phyloP scores from a whole-genome alignment of 192 early-diverging fungal species.

The Rhizoclosmatium globosum region DNA sequence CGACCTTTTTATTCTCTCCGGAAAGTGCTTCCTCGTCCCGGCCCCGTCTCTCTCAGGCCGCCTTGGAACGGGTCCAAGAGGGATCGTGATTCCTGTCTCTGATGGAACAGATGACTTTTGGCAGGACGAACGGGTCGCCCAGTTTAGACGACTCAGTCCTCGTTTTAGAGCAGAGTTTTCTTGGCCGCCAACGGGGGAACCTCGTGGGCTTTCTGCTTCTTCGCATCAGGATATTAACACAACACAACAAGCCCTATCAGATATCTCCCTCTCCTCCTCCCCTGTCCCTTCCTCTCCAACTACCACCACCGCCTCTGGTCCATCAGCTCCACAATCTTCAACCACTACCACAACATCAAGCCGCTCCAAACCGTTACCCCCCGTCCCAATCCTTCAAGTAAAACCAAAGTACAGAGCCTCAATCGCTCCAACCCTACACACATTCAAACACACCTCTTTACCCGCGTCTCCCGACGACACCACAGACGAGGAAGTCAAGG shows the following conservation, averaged over 20 bases:
- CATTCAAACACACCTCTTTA: too few relatives aligned
- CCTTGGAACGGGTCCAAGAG: slow-evolving; percentile 63
- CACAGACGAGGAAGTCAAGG: slow-evolving; percentile 59
- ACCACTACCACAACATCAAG: too few relatives aligned
- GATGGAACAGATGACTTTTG: slow-evolving; percentile 65
- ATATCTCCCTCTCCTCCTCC: too few relatives aligned
- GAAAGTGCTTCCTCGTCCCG: slow-evolving; percentile 75
- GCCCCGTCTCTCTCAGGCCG: slow-evolving; percentile 73
- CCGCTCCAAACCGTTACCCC: too few relatives aligned
- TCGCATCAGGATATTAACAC: too few relatives aligned
- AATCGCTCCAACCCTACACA: too few relatives aligned
- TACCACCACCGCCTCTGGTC: not conserved
- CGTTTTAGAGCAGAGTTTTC: slow-evolving; percentile 67
- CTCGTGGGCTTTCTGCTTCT: slow-evolving; percentile 11
- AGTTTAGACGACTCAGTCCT: slow-evolving; percentile 62
- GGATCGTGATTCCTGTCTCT: slow-evolving; percentile 39
- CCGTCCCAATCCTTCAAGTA: too few relatives aligned
- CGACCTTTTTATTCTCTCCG: slow-evolving; percentile 72
- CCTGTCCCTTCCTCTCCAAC: not conserved
- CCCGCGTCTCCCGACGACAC: not conserved
- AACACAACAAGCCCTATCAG: too few relatives aligned
- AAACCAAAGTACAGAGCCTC: too few relatives aligned
- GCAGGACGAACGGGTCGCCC: slow-evolving; percentile 66
- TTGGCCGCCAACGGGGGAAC: slow-evolving; percentile 72
- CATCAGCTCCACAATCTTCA: too few relatives aligned